These are phyloP conservation scores for Helotiales sp. DNA, from an alignment of 2,329 filamentous ascomycete species.

Conservation along the genomic window DNA sequence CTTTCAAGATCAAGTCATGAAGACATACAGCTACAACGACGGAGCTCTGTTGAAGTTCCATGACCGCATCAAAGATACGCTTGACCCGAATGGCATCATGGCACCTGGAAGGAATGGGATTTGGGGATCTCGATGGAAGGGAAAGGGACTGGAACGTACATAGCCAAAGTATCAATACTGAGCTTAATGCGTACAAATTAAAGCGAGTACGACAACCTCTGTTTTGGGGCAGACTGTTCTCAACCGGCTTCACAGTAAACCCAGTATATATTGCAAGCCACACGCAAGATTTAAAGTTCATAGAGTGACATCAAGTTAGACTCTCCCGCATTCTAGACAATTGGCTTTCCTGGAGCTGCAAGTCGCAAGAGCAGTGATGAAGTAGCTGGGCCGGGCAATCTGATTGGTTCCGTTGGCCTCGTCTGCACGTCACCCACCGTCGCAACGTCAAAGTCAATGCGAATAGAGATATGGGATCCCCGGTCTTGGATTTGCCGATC, in stretches of 20 bases:
- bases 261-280: background rate
- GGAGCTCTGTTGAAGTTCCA: slow-evolving; percentile 2
- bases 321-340: background rate
- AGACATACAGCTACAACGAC: slow-evolving; percentile 4
- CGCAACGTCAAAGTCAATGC: background rate
- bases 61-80: background rate
- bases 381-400: background rate
- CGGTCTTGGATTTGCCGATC: background rate
- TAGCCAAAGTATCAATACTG: background rate
- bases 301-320: background rate
- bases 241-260: background rate
- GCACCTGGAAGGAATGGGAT: background rate
- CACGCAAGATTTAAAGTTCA: background rate
- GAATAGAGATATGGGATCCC: background rate
- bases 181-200: background rate
- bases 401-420: background rate
- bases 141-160: background rate
- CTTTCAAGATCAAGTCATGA: slow-evolving; percentile 9
- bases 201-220: background rate
- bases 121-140: slow-evolving; percentile 2
- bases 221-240: background rate
- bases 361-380: background rate
- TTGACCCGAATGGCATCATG: background rate
- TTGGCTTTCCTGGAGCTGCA: background rate
- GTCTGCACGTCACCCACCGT: background rate